A percentile compares a stretch with the other conserved stretches of the same genome.
Evolutionary conservation across 305 asterid genomes (phyloP).

Genomic region (Fraxinus floribunda): DNA sequence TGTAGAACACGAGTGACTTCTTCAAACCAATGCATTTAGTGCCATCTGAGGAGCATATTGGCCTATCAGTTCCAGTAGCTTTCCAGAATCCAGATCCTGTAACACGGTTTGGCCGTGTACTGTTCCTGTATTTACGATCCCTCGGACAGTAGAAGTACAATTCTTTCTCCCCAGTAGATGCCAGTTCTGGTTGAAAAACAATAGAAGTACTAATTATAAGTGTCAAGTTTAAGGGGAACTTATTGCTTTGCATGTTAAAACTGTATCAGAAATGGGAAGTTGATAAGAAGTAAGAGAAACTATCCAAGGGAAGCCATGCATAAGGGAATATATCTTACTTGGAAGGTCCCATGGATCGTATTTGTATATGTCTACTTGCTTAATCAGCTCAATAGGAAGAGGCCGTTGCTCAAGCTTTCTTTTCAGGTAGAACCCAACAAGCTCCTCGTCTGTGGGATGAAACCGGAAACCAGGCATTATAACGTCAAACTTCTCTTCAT

Average conservation of each 20-base stretch:
- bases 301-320: background rate
- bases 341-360: conserved; percentile 38
- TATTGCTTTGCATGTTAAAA: background rate
- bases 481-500: conserved; percentile 9
- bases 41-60: conserved; percentile 19
- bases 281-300: background rate
- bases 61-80: conserved; percentile 31
- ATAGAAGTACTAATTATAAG: background rate
- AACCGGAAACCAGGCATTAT: conserved; percentile 28
- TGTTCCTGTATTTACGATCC: conserved; percentile 31
- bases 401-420: conserved; percentile 21
- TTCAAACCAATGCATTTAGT: conserved; percentile 26
- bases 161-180: conserved; percentile 24
- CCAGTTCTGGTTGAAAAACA: background rate
- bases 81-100: conserved; percentile 34
- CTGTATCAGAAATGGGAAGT: background rate
- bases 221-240: background rate
- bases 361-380: conserved; percentile 25
- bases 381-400: conserved; percentile 21
- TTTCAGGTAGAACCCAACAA: conserved; percentile 26
- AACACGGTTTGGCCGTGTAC: conserved; percentile 30
- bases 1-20: conserved; percentile 29
- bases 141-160: conserved; percentile 30
- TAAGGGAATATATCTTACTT: conserved; percentile 18
- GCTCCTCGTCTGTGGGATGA: conserved; percentile 33